phyloP scores from a whole-genome alignment of 1,284 basidiomycete genomes.

The Ustilago loliicola region DNA sequence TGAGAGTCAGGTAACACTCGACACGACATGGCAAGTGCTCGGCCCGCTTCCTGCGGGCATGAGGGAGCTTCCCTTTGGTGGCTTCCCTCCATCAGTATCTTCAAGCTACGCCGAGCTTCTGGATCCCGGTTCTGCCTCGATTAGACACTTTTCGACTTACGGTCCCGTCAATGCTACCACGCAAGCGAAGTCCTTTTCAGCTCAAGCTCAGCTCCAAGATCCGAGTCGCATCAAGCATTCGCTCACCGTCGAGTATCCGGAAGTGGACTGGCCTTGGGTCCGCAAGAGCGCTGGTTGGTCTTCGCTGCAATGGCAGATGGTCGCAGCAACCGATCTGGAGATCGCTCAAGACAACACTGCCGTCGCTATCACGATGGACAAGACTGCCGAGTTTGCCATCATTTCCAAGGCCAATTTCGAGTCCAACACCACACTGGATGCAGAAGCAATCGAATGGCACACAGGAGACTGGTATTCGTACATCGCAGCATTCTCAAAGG shows the following conservation, averaged over 20 bases:
- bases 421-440: too few species aligned
- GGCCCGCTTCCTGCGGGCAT: conserved; percentile 40
- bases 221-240: conserved; percentile 16
- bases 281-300: conserved; percentile 53
- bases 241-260: conserved; percentile 30
- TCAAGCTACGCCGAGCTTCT: conserved; percentile 21
- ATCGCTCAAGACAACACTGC: conserved; percentile 25
- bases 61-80: conserved; percentile 42
- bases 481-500: conserved; percentile 28
- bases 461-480: conserved; percentile 58
- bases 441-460: conserved; percentile 41
- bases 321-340: conserved; percentile 33
- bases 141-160: conserved; percentile 17
- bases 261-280: conserved; percentile 42
- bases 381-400: conserved; percentile 48
- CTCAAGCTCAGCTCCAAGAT: conserved; percentile 10
- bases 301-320: conserved; percentile 50
- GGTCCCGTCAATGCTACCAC: conserved; percentile 32
- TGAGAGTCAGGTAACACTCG: not conserved
- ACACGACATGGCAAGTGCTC: conserved; percentile 33
- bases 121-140: not conserved
- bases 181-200: not conserved
- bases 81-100: conserved; percentile 24
- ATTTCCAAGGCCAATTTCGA: not conserved
- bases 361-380: conserved; percentile 37